Base-by-base conservation (phyloP, 768 basidiomycete genomes). In the Calocybe cyanea region DNA sequence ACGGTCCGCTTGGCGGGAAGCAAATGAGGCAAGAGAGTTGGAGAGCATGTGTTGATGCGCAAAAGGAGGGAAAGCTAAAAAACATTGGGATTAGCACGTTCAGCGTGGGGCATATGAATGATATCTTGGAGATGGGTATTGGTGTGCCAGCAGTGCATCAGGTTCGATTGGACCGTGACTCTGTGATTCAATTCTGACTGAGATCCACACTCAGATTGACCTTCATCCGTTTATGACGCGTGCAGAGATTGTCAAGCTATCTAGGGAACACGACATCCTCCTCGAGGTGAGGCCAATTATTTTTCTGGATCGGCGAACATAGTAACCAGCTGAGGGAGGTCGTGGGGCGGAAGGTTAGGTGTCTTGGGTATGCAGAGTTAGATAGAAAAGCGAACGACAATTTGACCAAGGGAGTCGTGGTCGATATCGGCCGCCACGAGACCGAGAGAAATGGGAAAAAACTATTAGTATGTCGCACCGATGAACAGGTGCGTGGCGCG, bases 251-350 rank as follows among this genome's bases (percentile, higher is more conserved):
- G 82, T 87, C 21, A 65, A 68, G 5, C 78, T 76, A 56, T 84
- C 80, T 61, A 68, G 68, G 42, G 60, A 76, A 49, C 67, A 78
- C 53, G 72, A 67, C 14, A 84, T 91, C 46, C 59, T 75, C 8
- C 68, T 88, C 8, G 78, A 87, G 71, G 85, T 81, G 41, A 54
- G 72, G 57, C n/a, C 25, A 41, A n/a, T n/a, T n/a, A n/a, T n/a
- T n/a, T n/a, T n/a, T n/a, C n/a, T n/a, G n/a, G n/a, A 90, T 96
- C 42, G 93, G 93, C 0, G 93, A 96, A 64, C 74, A 72, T 52
- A 78, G 82, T 49, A 68, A 64, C 14, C 72, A 77, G 53, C 63
- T 97, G 43, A 66, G 92, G 33, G 59, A 65, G 32, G 77, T 78
- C 15, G 69, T 94, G 14, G 72, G 73, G 3, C 61, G 71, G 28